Conservation (phyloP, 108 stramenopile species). For the Nannochloropsis gaditana region DNA sequence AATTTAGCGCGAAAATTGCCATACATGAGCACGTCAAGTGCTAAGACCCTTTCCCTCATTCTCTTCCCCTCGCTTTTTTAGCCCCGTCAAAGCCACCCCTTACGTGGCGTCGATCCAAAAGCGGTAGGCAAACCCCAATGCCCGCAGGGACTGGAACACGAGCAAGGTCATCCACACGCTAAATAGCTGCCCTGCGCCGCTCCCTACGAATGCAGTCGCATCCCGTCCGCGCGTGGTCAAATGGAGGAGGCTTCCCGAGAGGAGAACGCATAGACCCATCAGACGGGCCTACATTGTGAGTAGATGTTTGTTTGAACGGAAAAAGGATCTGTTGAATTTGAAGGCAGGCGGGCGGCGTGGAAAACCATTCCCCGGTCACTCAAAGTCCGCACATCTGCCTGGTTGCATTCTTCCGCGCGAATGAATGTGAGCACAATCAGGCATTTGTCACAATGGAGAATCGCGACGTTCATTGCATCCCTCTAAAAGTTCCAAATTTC, state of each 20-base stretch:
- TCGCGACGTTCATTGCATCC: background rate
- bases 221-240: background rate
- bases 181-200: background rate
- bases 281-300: background rate
- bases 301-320: background rate
- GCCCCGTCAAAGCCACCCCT: too few relatives aligned
- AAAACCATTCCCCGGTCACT: too few relatives aligned
- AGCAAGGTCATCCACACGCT: background rate
- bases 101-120: constrained; percentile 6
- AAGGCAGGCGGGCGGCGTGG: background rate
- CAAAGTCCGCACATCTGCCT: too few relatives aligned
- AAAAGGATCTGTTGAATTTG: background rate
- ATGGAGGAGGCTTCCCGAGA: background rate
- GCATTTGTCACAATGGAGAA: background rate
- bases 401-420: too few relatives aligned
- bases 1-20: too few relatives aligned
- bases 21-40: too few relatives aligned
- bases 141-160: background rate
- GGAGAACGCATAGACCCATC: background rate
- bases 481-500: background rate
- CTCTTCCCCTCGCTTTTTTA: background rate
- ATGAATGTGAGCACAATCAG: background rate
- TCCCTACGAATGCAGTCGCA: background rate
- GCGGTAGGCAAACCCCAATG: background rate
- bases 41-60: too few relatives aligned